phyloP scores from a whole-genome alignment of 2,329 filamentous ascomycete genomes.

The Hawksworthiomyces lignivorus region DNA sequence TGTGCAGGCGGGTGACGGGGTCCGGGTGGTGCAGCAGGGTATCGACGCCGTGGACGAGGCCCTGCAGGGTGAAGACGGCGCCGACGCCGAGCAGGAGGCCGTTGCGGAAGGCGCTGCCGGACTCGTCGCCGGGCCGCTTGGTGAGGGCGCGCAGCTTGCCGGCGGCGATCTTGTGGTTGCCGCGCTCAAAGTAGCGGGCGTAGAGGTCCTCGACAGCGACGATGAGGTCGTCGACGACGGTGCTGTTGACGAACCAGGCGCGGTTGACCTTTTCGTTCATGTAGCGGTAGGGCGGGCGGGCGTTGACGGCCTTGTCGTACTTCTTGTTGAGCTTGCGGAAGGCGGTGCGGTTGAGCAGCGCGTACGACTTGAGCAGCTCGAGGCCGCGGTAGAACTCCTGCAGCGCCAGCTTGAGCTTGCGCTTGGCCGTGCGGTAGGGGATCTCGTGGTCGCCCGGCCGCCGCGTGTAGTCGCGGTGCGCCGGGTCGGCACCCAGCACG shows the following conservation, averaged over 20 bases:
- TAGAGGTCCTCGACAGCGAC: constrained; percentile 83
- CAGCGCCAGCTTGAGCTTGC: constrained; percentile 82
- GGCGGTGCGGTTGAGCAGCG: constrained; percentile 80
- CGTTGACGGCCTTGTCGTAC: constrained; percentile 84
- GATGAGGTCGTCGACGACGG: constrained; percentile 73
- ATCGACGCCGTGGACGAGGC: constrained; percentile 51
- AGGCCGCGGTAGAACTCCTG: constrained; percentile 91
- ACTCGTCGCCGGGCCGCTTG: constrained; percentile 48
- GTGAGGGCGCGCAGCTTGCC: constrained; percentile 74
- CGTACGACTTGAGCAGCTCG: constrained; percentile 86
- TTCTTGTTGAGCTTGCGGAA: constrained; percentile 99
- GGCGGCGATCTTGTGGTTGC: constrained; percentile 85
- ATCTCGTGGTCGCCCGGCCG: constrained; percentile 52
- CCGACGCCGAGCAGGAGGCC: constrained; percentile 63
- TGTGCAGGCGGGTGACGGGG: constrained; percentile 38
- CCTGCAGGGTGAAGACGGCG: constrained; percentile 57
- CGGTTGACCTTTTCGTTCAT: constrained; percentile 88
- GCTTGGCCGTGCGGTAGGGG: constrained; percentile 78
- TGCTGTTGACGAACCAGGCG: constrained; percentile 85
- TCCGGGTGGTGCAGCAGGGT: constrained; percentile 43
- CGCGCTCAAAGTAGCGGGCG: constrained; percentile 85
- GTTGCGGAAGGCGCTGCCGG: constrained; percentile 50
- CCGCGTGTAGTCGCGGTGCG: constrained; percentile 40
- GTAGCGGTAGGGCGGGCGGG: constrained; percentile 69
- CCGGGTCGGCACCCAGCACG: constrained; percentile 20